Evolutionary conservation across 2,329 filamentous ascomycete species (phyloP), one percentile per base, ranked within the genome.

Genomic region (Colletotrichum sp.): DNA sequence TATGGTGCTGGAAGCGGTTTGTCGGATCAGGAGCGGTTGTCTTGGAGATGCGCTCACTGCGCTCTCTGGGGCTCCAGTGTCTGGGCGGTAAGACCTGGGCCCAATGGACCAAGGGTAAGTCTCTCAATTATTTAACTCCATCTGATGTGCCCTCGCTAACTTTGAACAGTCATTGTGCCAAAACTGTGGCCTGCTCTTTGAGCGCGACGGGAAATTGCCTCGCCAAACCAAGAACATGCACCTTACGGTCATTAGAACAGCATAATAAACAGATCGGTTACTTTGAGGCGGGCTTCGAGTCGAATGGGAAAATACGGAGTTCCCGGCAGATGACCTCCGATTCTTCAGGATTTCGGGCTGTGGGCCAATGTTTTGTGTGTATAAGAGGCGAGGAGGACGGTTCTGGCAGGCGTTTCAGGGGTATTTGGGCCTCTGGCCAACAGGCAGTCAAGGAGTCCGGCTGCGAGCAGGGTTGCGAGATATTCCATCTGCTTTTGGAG

Each of bases 41-140:
- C 90, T 59, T 99, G 97, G 97, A 92, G 95, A 77, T 99, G 97
- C 85, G 89, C 89, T 60, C 96, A 99, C 85, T 99, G 97, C 84
- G 90, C 90, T 76, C 92, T 98, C 39, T 96, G 95, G 92, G 97
- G 96, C 18, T 93, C 93, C 65, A 94, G 95, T 32, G 95, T 98
- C 10, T 99, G 97, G 97, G 96, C 95, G 65, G 96, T 99, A 5
- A 90, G 97, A 80, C 96, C 99, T 85, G 97, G 97, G 28, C 97
- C 97, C 16, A 89, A 91, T 71, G 96, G 96, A 71, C 91, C 95
- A 78, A 94, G 95, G 85, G 95, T 97, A 88, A 90, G 94, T 83
- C 18, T 73, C n/a, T 6, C 21, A 34, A 55, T 44, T 59, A 3
- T 5, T 65, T 49, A 73, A 62, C 69, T 72, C 67, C 72, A 81